Base-by-base conservation (phyloP, 2,329 filamentous ascomycete genomes). In the Colletotrichum tropicicola region DNA sequence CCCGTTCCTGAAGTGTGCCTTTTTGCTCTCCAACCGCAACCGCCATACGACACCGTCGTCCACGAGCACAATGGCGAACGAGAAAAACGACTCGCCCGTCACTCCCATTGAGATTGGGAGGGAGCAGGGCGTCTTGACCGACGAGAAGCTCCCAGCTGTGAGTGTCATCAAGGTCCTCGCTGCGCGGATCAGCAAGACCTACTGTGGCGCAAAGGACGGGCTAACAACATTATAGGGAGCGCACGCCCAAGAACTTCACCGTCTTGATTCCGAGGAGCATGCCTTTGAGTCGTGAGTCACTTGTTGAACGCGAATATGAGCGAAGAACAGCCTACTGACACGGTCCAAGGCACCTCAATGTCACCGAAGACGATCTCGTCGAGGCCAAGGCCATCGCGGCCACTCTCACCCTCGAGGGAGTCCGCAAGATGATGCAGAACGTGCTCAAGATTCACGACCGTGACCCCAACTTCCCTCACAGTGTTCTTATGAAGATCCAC, bases 281-380 rank as follows among this genome's bases (percentile, higher is more conserved):
- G 53, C n/a, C 13, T 58, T 66, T 7, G 64, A 66, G 39, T 28
- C 52, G 64, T 66, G 27, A 49, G 64, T 30, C 23, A 4, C 9
- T 15, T 15, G 1, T 3, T 10, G 4, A 25, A 43, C 1, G 6
- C 9, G 0, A 6, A 6, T 4, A 19, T 15, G 8, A 1, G 15
- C 13, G 4, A 4, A 7, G 17, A 6, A 12, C 7, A n/a, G n/a
- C 25, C 30, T 15, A 25, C 65, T 58, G 37, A 62, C 27, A 3
- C 6, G 10, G 13, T n/a, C 5, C 6, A 15, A 67, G 65, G 21
- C 56, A 68, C 6, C 71, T 81, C 44, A 75, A 77, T 47, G 78
- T 78, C 19, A 81, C 80, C 5, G 79, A 80, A 45, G 75, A 80
- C 65, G 80, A 82, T 67, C 69, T 82, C n/a, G 72, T 79, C n/a